Evolutionary conservation across 805 yeast species (phyloP).

Genomic region (Pichia deserticola): DNA sequence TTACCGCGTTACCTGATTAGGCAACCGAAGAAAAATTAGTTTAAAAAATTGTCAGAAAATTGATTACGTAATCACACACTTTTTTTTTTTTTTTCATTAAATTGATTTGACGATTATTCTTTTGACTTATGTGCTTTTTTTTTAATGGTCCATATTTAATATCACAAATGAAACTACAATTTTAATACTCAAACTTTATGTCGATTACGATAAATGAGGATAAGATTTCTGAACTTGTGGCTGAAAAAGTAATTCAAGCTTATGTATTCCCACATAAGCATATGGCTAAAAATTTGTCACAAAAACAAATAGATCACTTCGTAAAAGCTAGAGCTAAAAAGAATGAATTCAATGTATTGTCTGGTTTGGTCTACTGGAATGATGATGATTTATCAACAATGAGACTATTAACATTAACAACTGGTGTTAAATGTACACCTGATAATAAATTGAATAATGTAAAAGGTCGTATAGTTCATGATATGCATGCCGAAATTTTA

Average conservation of each 20-base stretch:
- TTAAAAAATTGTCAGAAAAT: no score
- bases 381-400: not conserved
- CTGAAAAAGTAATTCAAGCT: not conserved
- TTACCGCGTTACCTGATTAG: conserved; percentile 13
- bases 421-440: conserved; percentile 82
- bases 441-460: conserved; percentile 31
- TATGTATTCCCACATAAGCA: not conserved
- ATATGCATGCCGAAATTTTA: conserved; percentile 84
- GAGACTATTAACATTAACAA: conserved; percentile 19
- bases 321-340: conserved; percentile 41
- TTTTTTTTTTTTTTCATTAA: no score
- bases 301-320: not conserved
- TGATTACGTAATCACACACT: no score
- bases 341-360: conserved; percentile 78
- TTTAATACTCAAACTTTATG: not conserved
- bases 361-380: conserved; percentile 47
- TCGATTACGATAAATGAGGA: not conserved
- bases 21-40: not conserved
- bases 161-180: not conserved
- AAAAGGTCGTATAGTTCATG: conserved; percentile 67
- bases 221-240: not conserved
- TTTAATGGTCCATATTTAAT: not conserved
- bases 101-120: no score
- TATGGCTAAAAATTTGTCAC: not conserved
- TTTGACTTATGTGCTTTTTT: no score